phyloP scores from a whole-genome alignment of 2,329 filamentous ascomycete species.

The Macroventuria anomochaeta region DNA sequence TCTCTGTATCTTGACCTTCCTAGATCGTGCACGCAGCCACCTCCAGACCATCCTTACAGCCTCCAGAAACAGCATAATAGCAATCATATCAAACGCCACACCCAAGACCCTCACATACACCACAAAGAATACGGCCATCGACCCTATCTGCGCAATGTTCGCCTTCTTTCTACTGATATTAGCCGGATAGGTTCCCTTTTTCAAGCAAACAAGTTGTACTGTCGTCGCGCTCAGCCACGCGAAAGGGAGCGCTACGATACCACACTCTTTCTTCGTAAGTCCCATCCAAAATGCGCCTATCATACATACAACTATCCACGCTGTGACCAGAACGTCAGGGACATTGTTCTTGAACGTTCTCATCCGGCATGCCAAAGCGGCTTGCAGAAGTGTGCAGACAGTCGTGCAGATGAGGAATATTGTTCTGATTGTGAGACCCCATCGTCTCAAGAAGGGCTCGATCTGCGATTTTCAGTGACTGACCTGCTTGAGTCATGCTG shows the following conservation, averaged over 20 bases:
- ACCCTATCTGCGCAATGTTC: too few species aligned
- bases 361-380: not conserved
- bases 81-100: not conserved
- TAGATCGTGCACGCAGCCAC: not conserved
- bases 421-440: not conserved
- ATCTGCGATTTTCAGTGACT: not conserved
- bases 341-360: not conserved
- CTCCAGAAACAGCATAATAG: not conserved
- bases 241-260: not conserved
- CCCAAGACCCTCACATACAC: not conserved
- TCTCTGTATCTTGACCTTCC: not conserved
- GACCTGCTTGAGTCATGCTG: too few species aligned
- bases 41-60: not conserved
- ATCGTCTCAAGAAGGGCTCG: not conserved
- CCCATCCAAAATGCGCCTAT: not conserved
- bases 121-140: not conserved
- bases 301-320: not conserved
- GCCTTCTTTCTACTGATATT: not conserved
- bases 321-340: too few species aligned
- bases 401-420: not conserved
- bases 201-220: not conserved
- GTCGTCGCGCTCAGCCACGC: not conserved
- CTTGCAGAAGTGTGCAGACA: not conserved
- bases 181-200: not conserved
- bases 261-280: not conserved